Conservation (phyloP, 345 rosid genomes). For the Syzygium aqueum region DNA sequence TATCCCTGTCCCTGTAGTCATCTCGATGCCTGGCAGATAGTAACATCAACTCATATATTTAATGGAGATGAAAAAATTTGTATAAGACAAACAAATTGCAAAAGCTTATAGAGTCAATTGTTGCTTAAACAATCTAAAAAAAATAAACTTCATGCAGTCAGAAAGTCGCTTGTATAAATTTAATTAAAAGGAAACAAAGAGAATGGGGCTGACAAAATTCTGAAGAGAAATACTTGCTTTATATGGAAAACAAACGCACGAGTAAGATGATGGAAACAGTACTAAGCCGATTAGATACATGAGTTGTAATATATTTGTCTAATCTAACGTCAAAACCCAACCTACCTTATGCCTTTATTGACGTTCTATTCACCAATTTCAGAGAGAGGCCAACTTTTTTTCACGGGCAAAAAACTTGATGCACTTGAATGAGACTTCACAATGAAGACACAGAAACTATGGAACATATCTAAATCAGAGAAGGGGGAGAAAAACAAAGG, state of each 20-base stretch:
- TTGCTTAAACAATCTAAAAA: neutral
- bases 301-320: neutral
- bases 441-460: neutral
- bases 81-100: neutral
- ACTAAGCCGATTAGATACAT: neutral
- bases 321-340: neutral
- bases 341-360: neutral
- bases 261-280: neutral
- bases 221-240: neutral
- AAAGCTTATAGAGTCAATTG: neutral
- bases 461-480: neutral
- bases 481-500: neutral
- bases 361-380: neutral
- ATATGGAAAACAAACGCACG: neutral
- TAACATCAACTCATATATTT: neutral
- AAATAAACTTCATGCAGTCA: neutral
- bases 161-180: neutral
- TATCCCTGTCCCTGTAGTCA: slow-evolving; percentile 37
- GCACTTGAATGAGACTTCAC: neutral
- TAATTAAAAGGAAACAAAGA: neutral
- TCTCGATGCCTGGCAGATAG: slow-evolving; percentile 29
- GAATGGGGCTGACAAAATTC: neutral
- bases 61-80: neutral
- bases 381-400: neutral
- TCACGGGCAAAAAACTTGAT: neutral